phyloP scores from a whole-genome alignment of 2,329 filamentous ascomycete species.

The Pezicula rhizophila region DNA sequence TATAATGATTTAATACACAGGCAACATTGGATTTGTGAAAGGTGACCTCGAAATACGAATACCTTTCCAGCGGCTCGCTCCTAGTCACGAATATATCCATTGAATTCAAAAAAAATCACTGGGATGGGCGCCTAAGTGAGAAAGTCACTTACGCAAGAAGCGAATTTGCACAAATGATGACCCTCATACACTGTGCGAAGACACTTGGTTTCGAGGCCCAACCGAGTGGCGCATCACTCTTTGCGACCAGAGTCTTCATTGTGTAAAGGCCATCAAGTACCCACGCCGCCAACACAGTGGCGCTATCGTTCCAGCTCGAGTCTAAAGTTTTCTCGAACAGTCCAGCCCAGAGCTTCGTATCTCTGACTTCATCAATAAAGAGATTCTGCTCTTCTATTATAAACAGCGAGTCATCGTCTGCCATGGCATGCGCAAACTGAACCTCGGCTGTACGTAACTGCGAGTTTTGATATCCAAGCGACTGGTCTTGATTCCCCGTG shows the following conservation, averaged over 20 bases:
- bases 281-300: constrained; percentile 36
- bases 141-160: constrained; percentile 4
- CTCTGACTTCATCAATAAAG: constrained; percentile 78
- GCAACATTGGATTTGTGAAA: too few species aligned
- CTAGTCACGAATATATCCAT: neutral
- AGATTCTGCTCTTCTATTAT: constrained; percentile 88
- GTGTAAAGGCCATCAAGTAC: constrained; percentile 22
- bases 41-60: too few species aligned
- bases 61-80: too few species aligned
- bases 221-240: constrained; percentile 61
- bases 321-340: constrained; percentile 26
- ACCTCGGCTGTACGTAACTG: constrained; percentile 27
- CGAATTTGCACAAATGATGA: constrained; percentile 30
- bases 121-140: too few species aligned
- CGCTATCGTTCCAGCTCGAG: constrained; percentile 8
- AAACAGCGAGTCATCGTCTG: constrained; percentile 67
- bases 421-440: constrained; percentile 40
- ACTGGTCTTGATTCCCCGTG: constrained; percentile 10
- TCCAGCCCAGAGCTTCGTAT: constrained; percentile 60
- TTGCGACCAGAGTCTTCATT: constrained; percentile 16
- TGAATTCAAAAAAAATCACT: neutral
- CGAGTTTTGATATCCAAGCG: neutral
- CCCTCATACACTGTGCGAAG: constrained; percentile 51
- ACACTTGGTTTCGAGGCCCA: constrained; percentile 65
- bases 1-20: too few species aligned